These are phyloP conservation scores for Moricandia arvensis DNA, from an alignment of 345 rosid genomes.

Conservation along the genomic window DNA sequence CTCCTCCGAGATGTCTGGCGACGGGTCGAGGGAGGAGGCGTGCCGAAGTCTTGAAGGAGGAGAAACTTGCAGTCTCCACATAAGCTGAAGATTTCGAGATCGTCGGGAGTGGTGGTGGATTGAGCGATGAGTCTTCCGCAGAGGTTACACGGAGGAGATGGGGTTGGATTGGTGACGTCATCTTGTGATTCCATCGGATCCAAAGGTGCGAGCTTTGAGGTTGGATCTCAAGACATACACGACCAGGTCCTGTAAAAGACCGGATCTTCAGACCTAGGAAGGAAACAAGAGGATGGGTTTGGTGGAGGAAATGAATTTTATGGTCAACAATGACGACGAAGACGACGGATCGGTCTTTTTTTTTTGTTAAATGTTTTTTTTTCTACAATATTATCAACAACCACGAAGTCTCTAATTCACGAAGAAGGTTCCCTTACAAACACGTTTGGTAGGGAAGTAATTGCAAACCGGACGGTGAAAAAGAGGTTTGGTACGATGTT, in stretches of 20 bases:
- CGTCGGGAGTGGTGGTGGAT: constrained; percentile 38
- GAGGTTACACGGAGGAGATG: constrained; percentile 49
- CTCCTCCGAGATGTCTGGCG: constrained; percentile 46
- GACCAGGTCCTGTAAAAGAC: neutral
- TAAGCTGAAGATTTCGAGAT: constrained; percentile 45
- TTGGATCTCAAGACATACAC: neutral
- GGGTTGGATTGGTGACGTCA: constrained; percentile 28
- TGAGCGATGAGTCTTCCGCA: constrained; percentile 49
- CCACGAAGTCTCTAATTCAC: too few species aligned
- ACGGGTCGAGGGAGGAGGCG: constrained; percentile 37
- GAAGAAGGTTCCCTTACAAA: too few species aligned
- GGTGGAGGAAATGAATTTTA: neutral
- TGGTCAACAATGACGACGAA: neutral
- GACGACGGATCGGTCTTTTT: neutral
- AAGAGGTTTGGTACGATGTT: too few species aligned
- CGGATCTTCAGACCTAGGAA: neutral
- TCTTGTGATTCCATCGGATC: constrained; percentile 49
- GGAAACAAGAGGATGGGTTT: neutral
- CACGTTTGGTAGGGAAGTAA: too few species aligned
- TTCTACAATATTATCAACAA: too few species aligned
- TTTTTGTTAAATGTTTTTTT: too few species aligned
- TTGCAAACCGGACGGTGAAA: too few species aligned
- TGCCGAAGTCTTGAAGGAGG: constrained; percentile 64
- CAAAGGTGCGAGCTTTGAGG: constrained; percentile 11
- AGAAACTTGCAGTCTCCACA: constrained; percentile 85